Evolutionary conservation across 23 red algal species (phyloP).

Genomic region (Pyropia haitanensis): DNA sequence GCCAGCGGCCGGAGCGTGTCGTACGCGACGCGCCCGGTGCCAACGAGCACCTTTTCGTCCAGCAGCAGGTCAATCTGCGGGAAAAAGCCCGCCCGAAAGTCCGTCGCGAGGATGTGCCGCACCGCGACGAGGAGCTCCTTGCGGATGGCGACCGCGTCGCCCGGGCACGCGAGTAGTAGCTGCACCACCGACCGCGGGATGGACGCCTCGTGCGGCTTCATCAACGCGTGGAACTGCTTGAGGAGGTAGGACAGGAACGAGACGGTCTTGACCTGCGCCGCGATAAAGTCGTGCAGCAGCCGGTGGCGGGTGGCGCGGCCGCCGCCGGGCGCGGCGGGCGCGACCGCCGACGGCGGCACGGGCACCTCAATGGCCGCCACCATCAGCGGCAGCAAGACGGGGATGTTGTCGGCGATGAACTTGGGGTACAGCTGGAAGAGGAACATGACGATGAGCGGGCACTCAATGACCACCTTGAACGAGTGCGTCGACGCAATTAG

Average conservation of each 20-base stretch:
- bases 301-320: no score
- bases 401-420: constrained; percentile 24
- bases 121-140: constrained; percentile 91
- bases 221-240: constrained; percentile 47
- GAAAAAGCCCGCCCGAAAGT: constrained; percentile 70
- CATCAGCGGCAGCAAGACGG: constrained; percentile 65
- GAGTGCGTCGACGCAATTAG: constrained; percentile 33
- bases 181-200: constrained; percentile 76
- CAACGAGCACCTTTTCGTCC: constrained; percentile 81
- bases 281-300: constrained; percentile 73
- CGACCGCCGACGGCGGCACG: constrained; percentile 26
- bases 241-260: constrained; percentile 84
- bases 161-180: constrained; percentile 73
- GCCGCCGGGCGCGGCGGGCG: background rate
- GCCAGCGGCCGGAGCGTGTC: constrained; percentile 76
- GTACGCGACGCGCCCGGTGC: constrained; percentile 49
- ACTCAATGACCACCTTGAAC: constrained; percentile 83
- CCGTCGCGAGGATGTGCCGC: constrained; percentile 63
- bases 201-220: constrained; percentile 46
- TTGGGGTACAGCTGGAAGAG: constrained; percentile 72
- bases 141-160: constrained; percentile 64
- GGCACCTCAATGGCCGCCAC: constrained; percentile 62
- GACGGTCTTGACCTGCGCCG: constrained; percentile 92
- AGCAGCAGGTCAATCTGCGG: constrained; percentile 76
- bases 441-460: constrained; percentile 81